Base-by-base conservation (phyloP, 2,329 filamentous ascomycete species). In the Chaetomium sp. region DNA sequence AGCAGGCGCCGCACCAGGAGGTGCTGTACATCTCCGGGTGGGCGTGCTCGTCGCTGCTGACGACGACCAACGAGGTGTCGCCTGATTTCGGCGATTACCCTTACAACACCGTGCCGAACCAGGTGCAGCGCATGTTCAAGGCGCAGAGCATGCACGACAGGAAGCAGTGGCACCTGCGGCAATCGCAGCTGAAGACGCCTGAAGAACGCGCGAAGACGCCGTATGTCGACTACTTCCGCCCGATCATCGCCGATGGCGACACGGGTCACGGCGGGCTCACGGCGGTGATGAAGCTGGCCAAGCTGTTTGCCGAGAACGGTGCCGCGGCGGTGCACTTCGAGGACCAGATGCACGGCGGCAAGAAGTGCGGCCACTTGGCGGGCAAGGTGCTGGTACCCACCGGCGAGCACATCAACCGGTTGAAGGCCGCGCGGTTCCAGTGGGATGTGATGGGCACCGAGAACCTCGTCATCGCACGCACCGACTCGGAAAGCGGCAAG, bases 21-120 rank as follows among this genome's bases (percentile, higher is more conserved):
- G 88, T 96, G 14, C 80, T 99, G 46, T 99, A 99, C 73, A 79
- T 99, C 60, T 96, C 91, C 0, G 94, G 94, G 59, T 99, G 94
- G 94, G 94, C 94, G 5, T 97, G 94, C 74, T 97, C 92, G 0
- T 92, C 91, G 0, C 83, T 96, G 19, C 78, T 99, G 46, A 97
- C 92, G 4, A 86, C 85, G 8, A 97, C 94, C 40, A 97, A 99
- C 74, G 94, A 99, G 71, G 94, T 99, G 34, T 96, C 91, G 0
- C 89, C 94, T 44, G 94, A 99, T 70, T 96, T 97, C 74, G 94
- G 94, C 66, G 94, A 99, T 73, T 99, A 99, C 71, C 94, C 94
- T 0, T 99, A 99, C 76, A 97, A 97, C 70, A 99, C 94, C 0
- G 94, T 99, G 4, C 94, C 94, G 7, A 97, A 97, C 74, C 94